Evolutionary conservation across 2,329 filamentous ascomycete species (phyloP).

Genomic region (Aspergillus phoenicis): DNA sequence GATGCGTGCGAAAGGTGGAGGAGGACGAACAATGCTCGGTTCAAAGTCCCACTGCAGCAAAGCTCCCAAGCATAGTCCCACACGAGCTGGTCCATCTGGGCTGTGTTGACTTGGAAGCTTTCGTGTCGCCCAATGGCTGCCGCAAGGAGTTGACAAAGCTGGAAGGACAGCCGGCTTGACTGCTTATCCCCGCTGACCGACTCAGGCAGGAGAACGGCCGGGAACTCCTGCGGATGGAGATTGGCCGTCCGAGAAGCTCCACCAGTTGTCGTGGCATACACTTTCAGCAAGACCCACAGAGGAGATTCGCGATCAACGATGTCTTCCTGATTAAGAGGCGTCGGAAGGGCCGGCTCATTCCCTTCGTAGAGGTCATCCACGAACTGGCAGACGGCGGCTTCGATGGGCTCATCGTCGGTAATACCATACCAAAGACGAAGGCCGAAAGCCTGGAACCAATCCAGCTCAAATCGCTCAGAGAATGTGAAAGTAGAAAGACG

Average conservation of each 20-base stretch:
- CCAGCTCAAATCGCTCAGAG: conserved; percentile 78
- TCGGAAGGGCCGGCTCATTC: conserved; percentile 68
- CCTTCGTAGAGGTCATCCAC: conserved; percentile 71
- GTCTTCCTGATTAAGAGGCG: conserved; percentile 74
- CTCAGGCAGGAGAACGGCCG: conserved; percentile 73
- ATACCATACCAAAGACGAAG: conserved; percentile 88
- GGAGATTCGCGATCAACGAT: conserved; percentile 68
- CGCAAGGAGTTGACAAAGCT: conserved; percentile 71
- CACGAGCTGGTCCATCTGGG: conserved; percentile 68
- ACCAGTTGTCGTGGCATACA: conserved; percentile 62
- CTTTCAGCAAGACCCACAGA: conserved; percentile 81
- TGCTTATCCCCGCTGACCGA: conserved; percentile 75
- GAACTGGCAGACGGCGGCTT: conserved; percentile 72
- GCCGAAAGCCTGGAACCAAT: conserved; percentile 93
- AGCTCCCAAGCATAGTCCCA: conserved; percentile 60
- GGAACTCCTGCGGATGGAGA: conserved; percentile 53
- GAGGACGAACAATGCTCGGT: conserved; percentile 74
- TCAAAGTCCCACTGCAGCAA: conserved; percentile 63
- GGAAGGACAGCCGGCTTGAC: conserved; percentile 78
- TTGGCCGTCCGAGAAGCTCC: conserved; percentile 29
- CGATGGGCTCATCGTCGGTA: conserved; percentile 67
- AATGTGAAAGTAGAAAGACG: conserved; percentile 78
- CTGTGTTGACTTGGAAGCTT: conserved; percentile 55
- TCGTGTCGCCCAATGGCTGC: conserved; percentile 48
- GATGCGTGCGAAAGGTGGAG: conserved; percentile 69